Evolutionary conservation across 2,329 filamentous ascomycete genomes (phyloP), one percentile per base, ranked within the genome.

Genomic region (Thielaviopsis punctulata): DNA sequence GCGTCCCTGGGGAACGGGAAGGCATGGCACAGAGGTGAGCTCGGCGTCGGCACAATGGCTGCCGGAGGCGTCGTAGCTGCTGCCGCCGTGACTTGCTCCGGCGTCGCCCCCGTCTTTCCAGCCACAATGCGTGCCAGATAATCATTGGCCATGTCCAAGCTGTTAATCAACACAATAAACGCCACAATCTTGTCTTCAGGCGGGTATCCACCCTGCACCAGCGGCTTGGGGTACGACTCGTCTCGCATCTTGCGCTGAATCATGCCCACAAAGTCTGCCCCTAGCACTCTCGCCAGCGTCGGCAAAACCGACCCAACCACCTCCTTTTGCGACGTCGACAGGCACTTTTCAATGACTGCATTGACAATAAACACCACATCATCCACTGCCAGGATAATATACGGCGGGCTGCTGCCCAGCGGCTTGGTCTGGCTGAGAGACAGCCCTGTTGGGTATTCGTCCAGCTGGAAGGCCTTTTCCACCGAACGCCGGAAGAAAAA

Each of bases 321-420:
- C 18, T 82, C 75, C 58, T 81, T 74, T 63, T 95, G 89, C 2
- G 85, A 86, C 0, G 93, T 96, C 0, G 86, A 83, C 21, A 96
- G 72, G 0, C 87, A 85, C 58, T 90, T 82, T 57, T 93, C 84
- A 7, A 96, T 73, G 30, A 96, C 84, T 49, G 90, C 83, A 63
- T 93, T 94, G 63, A 95, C 86, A 60, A 98, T 95, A 67, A 96
- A 98, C 90, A 98, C 96, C 62, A 96, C 88, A 68, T 95, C 92
- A 69, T 98, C 92, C 8, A 98, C 89, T 0, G 90, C 89, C 1
- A 89, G 88, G 44, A 92, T 90, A 60, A 98, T 95, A 62, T 86
- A 93, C 0, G 92, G 92, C 2, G 87, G 77, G 59, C 88, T 87
- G 54, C 81, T 77, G 50, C 83, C 79, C 44, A 95, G 72, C 3